These are phyloP conservation scores for Neurospora crassa DNA, from an alignment of 2,329 filamentous ascomycete genomes.

Conservation along the genomic window DNA sequence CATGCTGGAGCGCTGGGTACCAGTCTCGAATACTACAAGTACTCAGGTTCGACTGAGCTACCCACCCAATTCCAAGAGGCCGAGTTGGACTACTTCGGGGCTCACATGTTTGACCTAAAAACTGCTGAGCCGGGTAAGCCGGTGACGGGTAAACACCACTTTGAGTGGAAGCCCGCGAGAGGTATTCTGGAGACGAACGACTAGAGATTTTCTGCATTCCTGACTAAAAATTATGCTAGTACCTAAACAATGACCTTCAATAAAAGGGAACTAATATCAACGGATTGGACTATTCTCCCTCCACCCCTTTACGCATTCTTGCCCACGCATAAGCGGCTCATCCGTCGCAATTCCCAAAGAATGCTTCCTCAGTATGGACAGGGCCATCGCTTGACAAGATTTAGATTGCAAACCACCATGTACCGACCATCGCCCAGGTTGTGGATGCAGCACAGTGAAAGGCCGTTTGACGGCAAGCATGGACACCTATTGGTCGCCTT, in stretches of 20 bases:
- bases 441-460: not conserved
- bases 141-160: slow-evolving; percentile 50
- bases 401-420: not conserved
- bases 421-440: not conserved
- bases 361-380: not conserved
- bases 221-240: not conserved
- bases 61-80: slow-evolving; percentile 53
- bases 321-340: not conserved
- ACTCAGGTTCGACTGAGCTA: slow-evolving; percentile 46
- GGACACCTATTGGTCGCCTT: not conserved
- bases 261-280: not conserved
- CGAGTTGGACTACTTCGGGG: slow-evolving; percentile 61
- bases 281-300: not conserved
- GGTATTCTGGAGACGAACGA: not conserved
- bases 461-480: not conserved
- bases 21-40: slow-evolving; percentile 59
- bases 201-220: not conserved
- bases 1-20: slow-evolving; percentile 51
- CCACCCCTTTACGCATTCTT: not conserved
- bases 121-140: slow-evolving; percentile 41
- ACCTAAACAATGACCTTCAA: not conserved
- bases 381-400: not conserved
- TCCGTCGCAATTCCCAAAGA: not conserved
- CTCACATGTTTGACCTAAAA: slow-evolving; percentile 54
- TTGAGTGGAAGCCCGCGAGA: slow-evolving; percentile 46